Percentiles rank a stretch among this genome's conserved stretches.
These are phyloP conservation scores for Populus davidiana DNA, from an alignment of 345 rosid genomes.

Conservation along the genomic window DNA sequence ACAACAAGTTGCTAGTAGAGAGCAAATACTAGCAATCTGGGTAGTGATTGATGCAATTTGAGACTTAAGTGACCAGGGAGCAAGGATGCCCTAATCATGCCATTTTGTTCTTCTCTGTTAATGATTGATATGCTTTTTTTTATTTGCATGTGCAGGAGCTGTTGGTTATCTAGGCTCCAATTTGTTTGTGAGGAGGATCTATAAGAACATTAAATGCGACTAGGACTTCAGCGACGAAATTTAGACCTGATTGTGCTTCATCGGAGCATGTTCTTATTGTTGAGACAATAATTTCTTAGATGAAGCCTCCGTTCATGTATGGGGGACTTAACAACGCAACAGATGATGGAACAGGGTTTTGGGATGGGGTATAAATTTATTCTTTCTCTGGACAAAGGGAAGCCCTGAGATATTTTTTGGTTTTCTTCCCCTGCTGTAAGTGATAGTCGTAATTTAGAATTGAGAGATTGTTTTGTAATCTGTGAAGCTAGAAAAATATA, in stretches of 20 bases:
- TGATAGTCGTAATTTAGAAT: constrained; percentile 47
- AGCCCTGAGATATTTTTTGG: constrained; percentile 34
- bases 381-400: constrained; percentile 34
- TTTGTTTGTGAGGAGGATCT: constrained; percentile 90
- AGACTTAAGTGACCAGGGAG: neutral
- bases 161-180: constrained; percentile 91
- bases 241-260: constrained; percentile 25
- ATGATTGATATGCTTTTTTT: neutral
- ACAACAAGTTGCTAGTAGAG: neutral
- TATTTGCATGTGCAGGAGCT: constrained; percentile 54
- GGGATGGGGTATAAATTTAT: constrained; percentile 25
- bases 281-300: constrained; percentile 25
- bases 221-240: constrained; percentile 24
- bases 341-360: constrained; percentile 26
- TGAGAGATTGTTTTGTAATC: constrained; percentile 45
- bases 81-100: neutral
- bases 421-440: constrained; percentile 40
- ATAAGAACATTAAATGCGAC: constrained; percentile 96
- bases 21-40: neutral
- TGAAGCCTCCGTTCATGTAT: constrained; percentile 31
- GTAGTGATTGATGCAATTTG: neutral
- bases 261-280: constrained; percentile 20
- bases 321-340: constrained; percentile 10
- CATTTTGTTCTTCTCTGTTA: neutral
- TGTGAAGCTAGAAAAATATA: constrained; percentile 38